Evolutionary conservation across 1,284 basidiomycete genomes (phyloP).

Genomic region (Singerocomus inundabilis): DNA sequence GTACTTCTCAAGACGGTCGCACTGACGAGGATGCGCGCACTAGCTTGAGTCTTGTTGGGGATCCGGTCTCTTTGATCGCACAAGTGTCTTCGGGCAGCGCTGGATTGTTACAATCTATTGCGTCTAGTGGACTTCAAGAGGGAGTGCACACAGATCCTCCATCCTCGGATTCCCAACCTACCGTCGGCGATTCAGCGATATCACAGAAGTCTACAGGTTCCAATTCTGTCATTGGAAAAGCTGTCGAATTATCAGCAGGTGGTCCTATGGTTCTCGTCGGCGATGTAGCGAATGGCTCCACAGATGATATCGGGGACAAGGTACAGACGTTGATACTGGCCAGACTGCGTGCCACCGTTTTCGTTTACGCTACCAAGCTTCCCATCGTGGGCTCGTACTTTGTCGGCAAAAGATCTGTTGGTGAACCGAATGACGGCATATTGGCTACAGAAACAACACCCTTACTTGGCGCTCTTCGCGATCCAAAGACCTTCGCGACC

Average conservation of each 20-base stretch:
- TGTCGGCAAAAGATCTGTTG: not conserved
- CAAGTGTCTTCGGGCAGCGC: not conserved
- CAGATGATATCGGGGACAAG: slow-evolving; percentile 7
- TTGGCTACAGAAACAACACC: slow-evolving; percentile 27
- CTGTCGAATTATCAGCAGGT: slow-evolving; percentile 4
- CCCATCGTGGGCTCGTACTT: slow-evolving; percentile 27
- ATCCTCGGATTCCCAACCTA: slow-evolving; percentile 1
- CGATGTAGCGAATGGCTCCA: not conserved
- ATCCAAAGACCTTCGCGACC: slow-evolving; percentile 26
- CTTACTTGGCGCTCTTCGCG: slow-evolving; percentile 23
- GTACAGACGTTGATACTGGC: slow-evolving; percentile 7
- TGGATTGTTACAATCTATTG: not conserved
- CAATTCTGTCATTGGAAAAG: not conserved
- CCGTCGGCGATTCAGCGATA: not conserved
- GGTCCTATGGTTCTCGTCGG: not conserved
- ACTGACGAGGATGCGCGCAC: not conserved
- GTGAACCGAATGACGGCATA: not conserved
- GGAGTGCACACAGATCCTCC: not conserved
- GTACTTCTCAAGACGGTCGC: not conserved
- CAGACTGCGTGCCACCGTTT: slow-evolving; percentile 10
- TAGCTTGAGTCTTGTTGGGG: not conserved
- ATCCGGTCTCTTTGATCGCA: not conserved
- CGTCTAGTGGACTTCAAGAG: not conserved
- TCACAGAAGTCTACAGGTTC: not conserved
- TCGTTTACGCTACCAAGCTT: slow-evolving; percentile 15